Conservation (phyloP, 768 basidiomycete species). For the Roridomyces roridus region DNA sequence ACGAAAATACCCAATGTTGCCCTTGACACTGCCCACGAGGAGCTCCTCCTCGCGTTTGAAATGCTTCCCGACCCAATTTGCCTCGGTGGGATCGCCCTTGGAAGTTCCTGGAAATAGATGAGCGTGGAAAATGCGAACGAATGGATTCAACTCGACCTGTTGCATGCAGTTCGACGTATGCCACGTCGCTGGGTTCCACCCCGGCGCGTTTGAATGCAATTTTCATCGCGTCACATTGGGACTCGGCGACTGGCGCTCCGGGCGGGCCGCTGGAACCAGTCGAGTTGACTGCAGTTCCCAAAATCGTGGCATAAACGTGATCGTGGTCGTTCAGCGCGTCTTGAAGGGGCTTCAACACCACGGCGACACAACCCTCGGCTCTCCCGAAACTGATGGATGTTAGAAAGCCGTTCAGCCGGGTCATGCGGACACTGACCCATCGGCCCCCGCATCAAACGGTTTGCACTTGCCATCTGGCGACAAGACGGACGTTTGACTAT, state of each 20-base stretch:
- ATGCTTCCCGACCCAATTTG: slow-evolving; percentile 52
- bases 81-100: slow-evolving; percentile 56
- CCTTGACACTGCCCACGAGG: slow-evolving; percentile 53
- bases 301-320: slow-evolving; percentile 48
- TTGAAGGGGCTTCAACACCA: slow-evolving; percentile 47
- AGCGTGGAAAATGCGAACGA: neutral
- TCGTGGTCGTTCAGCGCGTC: slow-evolving; percentile 46
- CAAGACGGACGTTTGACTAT: slow-evolving; percentile 29
- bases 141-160: slow-evolving; percentile 38
- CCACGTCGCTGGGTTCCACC: slow-evolving; percentile 43
- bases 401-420: too few species aligned
- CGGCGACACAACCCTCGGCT: slow-evolving; percentile 43
- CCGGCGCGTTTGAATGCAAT: slow-evolving; percentile 40
- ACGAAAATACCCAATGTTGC: slow-evolving; percentile 47
- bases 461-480: slow-evolving; percentile 40
- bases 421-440: slow-evolving; percentile 30
- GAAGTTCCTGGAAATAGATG: slow-evolving; percentile 34
- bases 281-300: slow-evolving; percentile 45
- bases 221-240: slow-evolving; percentile 45
- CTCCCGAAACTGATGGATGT: slow-evolving; percentile 38
- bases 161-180: slow-evolving; percentile 58
- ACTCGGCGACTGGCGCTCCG: slow-evolving; percentile 43
- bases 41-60: slow-evolving; percentile 40
- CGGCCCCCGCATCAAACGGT: slow-evolving; percentile 37
- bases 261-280: slow-evolving; percentile 43